phyloP scores from a whole-genome alignment of 345 rosid genomes.

The Lepidium sativum region DNA sequence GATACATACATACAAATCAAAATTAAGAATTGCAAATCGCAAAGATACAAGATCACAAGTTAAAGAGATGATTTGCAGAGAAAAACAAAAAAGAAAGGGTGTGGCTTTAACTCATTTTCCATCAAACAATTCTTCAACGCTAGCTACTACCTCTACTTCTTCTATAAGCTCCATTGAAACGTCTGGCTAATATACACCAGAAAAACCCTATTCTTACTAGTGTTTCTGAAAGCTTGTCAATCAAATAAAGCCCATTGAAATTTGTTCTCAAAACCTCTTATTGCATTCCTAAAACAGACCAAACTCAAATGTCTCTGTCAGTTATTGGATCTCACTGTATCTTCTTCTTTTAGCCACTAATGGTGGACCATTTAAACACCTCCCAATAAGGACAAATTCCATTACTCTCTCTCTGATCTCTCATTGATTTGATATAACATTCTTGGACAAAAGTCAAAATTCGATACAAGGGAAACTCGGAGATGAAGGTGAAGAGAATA shows the following conservation, averaged over 20 bases:
- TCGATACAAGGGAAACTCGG: not conserved
- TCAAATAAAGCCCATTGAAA: not conserved
- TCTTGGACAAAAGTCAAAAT: constrained; percentile 17
- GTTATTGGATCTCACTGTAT: constrained; percentile 29
- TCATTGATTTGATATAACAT: constrained; percentile 18
- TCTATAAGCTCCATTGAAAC: constrained; percentile 23
- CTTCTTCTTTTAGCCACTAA: constrained; percentile 18
- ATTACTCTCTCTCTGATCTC: not conserved
- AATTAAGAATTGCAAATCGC: not conserved
- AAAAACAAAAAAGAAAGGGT: not conserved
- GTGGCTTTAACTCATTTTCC: constrained; percentile 6
- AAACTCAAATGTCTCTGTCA: constrained; percentile 24
- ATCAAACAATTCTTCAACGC: constrained; percentile 26
- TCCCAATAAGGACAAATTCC: constrained; percentile 6
- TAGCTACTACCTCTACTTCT: constrained; percentile 19
- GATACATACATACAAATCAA: not conserved
- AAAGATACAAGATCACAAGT: constrained; percentile 1
- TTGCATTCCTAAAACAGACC: not conserved
- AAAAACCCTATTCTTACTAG: constrained; percentile 15
- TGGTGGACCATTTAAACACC: constrained; percentile 30
- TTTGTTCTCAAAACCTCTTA: not conserved
- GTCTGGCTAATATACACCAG: constrained; percentile 9
- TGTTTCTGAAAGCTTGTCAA: constrained; percentile 8
- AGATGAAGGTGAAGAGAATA: not conserved
- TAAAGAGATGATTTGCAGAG: constrained; percentile 11